Evolutionary conservation across 768 basidiomycete species (phyloP).

Genomic region (Calocybe indica): DNA sequence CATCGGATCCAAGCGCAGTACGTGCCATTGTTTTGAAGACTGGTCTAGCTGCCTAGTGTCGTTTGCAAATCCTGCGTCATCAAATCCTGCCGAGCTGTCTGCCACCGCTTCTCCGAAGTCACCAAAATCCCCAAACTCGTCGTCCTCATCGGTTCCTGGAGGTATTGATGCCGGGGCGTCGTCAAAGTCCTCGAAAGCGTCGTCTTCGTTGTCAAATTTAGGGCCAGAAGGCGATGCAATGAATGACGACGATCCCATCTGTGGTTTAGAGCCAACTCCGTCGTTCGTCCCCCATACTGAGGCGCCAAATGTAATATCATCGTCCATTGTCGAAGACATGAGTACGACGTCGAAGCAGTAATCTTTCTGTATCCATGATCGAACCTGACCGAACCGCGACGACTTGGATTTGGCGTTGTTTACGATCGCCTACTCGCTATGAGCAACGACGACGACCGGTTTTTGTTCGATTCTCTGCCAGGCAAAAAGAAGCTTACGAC

Average conservation of each 20-base stretch:
- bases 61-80: slow-evolving; percentile 28
- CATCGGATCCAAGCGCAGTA: slow-evolving; percentile 60
- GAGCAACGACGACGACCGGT: no score
- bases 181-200: slow-evolving; percentile 52
- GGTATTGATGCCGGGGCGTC: slow-evolving; percentile 37
- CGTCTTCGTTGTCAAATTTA: slow-evolving; percentile 20
- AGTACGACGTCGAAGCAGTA: not conserved
- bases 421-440: no score
- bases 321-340: slow-evolving; percentile 42
- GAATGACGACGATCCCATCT: slow-evolving; percentile 18
- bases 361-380: not conserved
- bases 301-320: slow-evolving; percentile 66
- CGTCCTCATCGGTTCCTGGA: slow-evolving; percentile 46
- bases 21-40: slow-evolving; percentile 39
- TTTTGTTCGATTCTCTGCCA: slow-evolving; percentile 54
- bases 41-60: slow-evolving; percentile 21
- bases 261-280: slow-evolving; percentile 20
- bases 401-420: no score
- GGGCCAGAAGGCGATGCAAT: slow-evolving; percentile 17
- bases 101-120: slow-evolving; percentile 74
- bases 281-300: slow-evolving; percentile 65
- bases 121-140: slow-evolving; percentile 84
- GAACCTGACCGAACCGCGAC: not conserved
- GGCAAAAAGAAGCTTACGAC: slow-evolving; percentile 43
- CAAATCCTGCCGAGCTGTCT: slow-evolving; percentile 27